Base-by-base conservation (phyloP, 106 monocot genomes). In the Apostasia shenzhenica region DNA sequence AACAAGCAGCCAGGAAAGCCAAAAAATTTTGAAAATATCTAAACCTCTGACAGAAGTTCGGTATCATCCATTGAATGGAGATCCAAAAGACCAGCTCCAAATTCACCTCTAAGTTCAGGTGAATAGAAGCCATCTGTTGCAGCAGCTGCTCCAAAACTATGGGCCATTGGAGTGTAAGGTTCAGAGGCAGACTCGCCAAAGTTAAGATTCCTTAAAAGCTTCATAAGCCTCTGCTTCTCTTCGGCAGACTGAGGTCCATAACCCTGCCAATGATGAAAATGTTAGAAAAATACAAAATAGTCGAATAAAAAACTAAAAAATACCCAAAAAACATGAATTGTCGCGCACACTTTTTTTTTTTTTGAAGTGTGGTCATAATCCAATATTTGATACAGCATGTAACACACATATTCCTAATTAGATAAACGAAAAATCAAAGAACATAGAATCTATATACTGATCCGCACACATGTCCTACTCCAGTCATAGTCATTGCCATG, bases 11-110 rank as follows among this genome's bases (percentile, higher is more conserved):
- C 26, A 26, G 26, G 26, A 26, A 26, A 26, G 26, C 26, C 26
- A 26, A 26, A 26, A 26, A 26, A 26, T 26, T 26, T 26, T 26
- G 26, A 26, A 26, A 26, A 26, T 26, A 26, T 26, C 26, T 26
- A 26, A 75, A 93, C 93, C 84, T 93, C 93, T 2, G 89, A 82
- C 45, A 93, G 81, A 73, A 93, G 84, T 48, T 89, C 88, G 3
- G 84, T 86, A 57, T 89, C 89, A 82, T 89, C 89, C 67, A 86
- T 81, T 11, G 93, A 54, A 79, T 89, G 88, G 68, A 93, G 86
- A 82, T 93, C 93, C 64, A 93, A 71, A 80, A 93, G 89, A 14
- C 89, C 93, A 71, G 82, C 86, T 70, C 89, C 93, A 77, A 89
- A 86, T 57, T 90, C 90, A 40, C 86, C 86, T 59, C 86, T 80